A percentile compares a stretch with the other conserved stretches of the same genome.
Conservation (phyloP, 2,329 filamentous ascomycete species). For the Cryphonectria parasitica region DNA sequence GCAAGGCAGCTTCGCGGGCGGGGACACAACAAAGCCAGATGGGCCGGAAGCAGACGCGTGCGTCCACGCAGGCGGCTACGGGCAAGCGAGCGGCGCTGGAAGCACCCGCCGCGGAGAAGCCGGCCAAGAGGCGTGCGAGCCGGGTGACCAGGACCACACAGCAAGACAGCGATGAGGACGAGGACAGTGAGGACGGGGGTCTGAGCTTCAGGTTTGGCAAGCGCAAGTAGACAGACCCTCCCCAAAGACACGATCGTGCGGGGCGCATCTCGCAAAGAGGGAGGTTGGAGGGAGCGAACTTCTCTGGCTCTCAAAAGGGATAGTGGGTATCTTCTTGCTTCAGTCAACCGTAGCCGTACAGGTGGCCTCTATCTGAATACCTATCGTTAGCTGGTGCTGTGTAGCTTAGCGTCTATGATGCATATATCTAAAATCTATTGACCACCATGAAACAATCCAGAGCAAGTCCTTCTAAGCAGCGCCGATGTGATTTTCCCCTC, state of each 20-base stretch:
- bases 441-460: background rate
- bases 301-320: background rate
- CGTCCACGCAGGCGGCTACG: slow-evolving; percentile 29
- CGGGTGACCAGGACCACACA: slow-evolving; percentile 31
- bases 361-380: background rate
- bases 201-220: slow-evolving; percentile 60
- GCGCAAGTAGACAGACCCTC: slow-evolving; percentile 41
- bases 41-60: slow-evolving; percentile 23
- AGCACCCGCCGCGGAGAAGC: slow-evolving; percentile 40
- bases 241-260: background rate
- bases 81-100: slow-evolving; percentile 40
- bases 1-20: slow-evolving; percentile 39
- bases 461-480: background rate
- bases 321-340: slow-evolving; percentile 8
- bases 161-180: slow-evolving; percentile 40
- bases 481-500: background rate
- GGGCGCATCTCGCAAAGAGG: background rate
- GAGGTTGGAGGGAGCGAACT: background rate
- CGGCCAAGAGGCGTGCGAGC: slow-evolving; percentile 39
- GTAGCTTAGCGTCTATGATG: background rate
- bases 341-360: background rate
- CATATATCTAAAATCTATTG: background rate
- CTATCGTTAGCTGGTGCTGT: slow-evolving; percentile 3
- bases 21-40: slow-evolving; percentile 35
- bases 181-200: slow-evolving; percentile 57